Percentiles rank a stretch among this genome's conserved stretches.
Evolutionary conservation across 2,329 filamentous ascomycete genomes (phyloP).

Genomic region (Chaetomium strumarium): DNA sequence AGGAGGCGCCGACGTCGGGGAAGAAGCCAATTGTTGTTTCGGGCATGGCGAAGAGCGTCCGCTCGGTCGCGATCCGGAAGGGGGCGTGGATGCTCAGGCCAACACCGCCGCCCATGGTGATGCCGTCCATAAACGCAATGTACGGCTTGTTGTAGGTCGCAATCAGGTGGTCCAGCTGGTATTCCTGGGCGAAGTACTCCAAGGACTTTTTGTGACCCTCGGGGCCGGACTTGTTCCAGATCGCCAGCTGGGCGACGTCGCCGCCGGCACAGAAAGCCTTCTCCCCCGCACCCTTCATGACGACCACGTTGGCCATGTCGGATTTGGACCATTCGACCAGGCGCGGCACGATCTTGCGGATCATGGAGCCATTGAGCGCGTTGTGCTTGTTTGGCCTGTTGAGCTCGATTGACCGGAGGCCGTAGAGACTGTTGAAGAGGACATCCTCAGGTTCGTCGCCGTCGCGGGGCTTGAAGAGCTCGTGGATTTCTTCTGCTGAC

Average conservation of each 20-base stretch:
- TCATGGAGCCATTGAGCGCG: conserved; percentile 90
- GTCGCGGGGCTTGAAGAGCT: conserved; percentile 48
- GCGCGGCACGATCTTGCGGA: conserved; percentile 84
- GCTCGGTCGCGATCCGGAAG: conserved; percentile 93
- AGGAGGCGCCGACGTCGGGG: conserved; percentile 93
- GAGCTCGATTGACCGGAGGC: conserved; percentile 85
- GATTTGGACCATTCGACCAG: conserved; percentile 93
- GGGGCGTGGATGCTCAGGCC: conserved; percentile 92
- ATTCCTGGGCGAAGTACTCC: conserved; percentile 91
- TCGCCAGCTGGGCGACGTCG: conserved; percentile 75
- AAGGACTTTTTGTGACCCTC: conserved; percentile 69
- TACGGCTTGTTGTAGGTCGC: conserved; percentile 91
- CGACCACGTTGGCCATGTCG: conserved; percentile 83
- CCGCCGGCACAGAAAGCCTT: conserved; percentile 88
- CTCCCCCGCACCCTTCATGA: conserved; percentile 84
- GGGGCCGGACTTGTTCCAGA: conserved; percentile 60
- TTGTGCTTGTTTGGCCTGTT: conserved; percentile 92
- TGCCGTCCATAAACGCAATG: conserved; percentile 92
- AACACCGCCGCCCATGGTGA: conserved; percentile 97
- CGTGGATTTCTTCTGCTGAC: conserved; percentile 28
- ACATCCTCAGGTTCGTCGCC: conserved; percentile 84
- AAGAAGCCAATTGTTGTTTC: conserved; percentile 99
- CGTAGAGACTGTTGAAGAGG: conserved; percentile 82
- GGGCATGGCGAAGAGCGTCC: conserved; percentile 95
- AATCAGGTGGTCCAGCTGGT: conserved; percentile 91